Evolutionary conservation across 768 basidiomycete species (phyloP).

Genomic region (Pleurotus cornucopiae): DNA sequence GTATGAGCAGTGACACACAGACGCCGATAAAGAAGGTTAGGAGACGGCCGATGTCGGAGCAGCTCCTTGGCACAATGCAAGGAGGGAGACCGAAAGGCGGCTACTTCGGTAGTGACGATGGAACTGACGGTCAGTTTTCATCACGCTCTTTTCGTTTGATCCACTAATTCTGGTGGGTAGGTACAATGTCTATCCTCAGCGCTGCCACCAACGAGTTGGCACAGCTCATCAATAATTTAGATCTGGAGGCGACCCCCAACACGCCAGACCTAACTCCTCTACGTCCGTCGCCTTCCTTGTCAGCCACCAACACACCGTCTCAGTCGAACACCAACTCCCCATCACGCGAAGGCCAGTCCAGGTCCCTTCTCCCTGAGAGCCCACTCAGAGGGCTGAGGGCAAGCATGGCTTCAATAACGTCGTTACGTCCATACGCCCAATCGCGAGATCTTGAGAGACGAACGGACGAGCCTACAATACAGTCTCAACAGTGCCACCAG

Average conservation of each 20-base stretch:
- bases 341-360: constrained; percentile 30
- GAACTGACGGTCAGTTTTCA: constrained; percentile 39
- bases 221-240: constrained; percentile 73
- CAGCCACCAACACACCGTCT: constrained; percentile 10
- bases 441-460: constrained; percentile 10
- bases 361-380: constrained; percentile 24
- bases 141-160: no score
- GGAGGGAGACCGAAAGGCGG: constrained; percentile 41
- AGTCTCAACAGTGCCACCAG: background rate
- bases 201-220: constrained; percentile 80
- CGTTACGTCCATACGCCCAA: constrained; percentile 37
- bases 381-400: constrained; percentile 32
- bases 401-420: constrained; percentile 36
- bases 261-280: constrained; percentile 46
- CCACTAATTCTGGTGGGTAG: constrained; percentile 21
- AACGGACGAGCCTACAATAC: background rate
- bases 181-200: constrained; percentile 65
- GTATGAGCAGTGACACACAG: constrained; percentile 27
- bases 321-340: constrained; percentile 15
- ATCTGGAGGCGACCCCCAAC: constrained; percentile 73
- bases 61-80: constrained; percentile 38
- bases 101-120: constrained; percentile 35
- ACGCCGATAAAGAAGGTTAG: constrained; percentile 47
- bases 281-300: constrained; percentile 27
- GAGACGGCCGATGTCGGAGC: constrained; percentile 61